Evolutionary conservation across 2,329 filamentous ascomycete species (phyloP).

Genomic region (Fusarium fracticaudum): DNA sequence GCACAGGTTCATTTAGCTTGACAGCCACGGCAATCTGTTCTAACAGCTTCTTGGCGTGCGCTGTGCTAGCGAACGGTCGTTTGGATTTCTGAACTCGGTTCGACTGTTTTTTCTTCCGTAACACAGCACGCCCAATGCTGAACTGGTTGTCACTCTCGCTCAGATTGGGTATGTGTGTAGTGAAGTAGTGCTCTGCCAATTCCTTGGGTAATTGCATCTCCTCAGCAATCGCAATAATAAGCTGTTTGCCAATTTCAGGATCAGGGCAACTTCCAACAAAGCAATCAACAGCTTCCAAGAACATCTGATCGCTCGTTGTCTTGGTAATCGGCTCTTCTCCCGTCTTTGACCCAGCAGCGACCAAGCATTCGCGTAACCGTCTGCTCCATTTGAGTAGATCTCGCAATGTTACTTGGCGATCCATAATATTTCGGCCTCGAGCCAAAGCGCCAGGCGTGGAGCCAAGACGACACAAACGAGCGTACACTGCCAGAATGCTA

Average conservation of each 20-base stretch:
- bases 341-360: constrained; percentile 68
- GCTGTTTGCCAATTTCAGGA: constrained; percentile 63
- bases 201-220: constrained; percentile 88
- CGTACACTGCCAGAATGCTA: constrained; percentile 68
- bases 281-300: constrained; percentile 92
- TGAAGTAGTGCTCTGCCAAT: constrained; percentile 79
- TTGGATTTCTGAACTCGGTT: constrained; percentile 62
- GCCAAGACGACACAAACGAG: constrained; percentile 61
- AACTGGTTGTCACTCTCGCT: constrained; percentile 68
- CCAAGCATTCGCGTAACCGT: constrained; percentile 74
- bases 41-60: constrained; percentile 82
- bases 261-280: constrained; percentile 85
- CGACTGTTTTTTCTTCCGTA: constrained; percentile 66
- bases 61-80: constrained; percentile 86
- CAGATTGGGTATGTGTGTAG: constrained; percentile 75
- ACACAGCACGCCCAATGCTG: constrained; percentile 71
- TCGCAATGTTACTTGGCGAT: constrained; percentile 71
- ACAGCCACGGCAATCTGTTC: constrained; percentile 90
- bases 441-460: constrained; percentile 52
- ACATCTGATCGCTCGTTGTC: constrained; percentile 80
- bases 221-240: constrained; percentile 80
- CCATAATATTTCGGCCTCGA: constrained; percentile 55
- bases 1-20: constrained; percentile 83
- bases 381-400: constrained; percentile 94
- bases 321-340: constrained; percentile 78